Evolutionary conservation across 441 rosid species (phyloP), one percentile per base, ranked within the genome.

Genomic region (Euphorbia schlechtendalii): DNA sequence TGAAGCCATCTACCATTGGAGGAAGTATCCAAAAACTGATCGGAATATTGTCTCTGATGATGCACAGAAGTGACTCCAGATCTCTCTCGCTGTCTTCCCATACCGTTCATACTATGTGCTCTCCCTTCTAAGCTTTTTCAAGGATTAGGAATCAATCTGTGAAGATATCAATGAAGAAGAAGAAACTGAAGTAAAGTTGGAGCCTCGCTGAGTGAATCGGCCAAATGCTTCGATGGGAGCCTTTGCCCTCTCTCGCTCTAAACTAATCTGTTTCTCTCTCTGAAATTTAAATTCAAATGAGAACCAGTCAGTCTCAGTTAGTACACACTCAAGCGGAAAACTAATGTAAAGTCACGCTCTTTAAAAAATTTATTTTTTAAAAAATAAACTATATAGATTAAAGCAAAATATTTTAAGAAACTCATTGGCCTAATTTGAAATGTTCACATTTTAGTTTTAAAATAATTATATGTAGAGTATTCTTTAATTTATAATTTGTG

Each of bases 1-100:
- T 89, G 97, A 63, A 94, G 92, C 99, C 97, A 94, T 71, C 94
- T 72, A 53, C 88, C 92, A 74, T 85, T 92, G 27, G 96, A 83
- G 6, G 90, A 78, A 72, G 77, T 70, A 21, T 93, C 97, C 65
- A 86, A 56, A 64, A 83, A 84, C 78, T 83, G 78, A 71, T 86
- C 93, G 13, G 99, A 90, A 73, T 82, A 78, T 74, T 94, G 97
- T 32, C 93, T 78, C 79, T 94, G 99, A 64, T 90, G 96, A 67
- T 90, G 97, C 72, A 77, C 83, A 65, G 83, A 81, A 49, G 90
- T 69, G 21, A 87, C 84, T 51, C 88, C 83, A 73, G 97, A 93
- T 86, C 97, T 87, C 86, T 78, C 86, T 60, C 84, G 78, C n/a
- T 80, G 86, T 71, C 85, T 79, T 27, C 84, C 86, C 84, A 82